Base-by-base conservation (phyloP, 225 moss, liverwort and hornwort species). In the Asterella californica region DNA sequence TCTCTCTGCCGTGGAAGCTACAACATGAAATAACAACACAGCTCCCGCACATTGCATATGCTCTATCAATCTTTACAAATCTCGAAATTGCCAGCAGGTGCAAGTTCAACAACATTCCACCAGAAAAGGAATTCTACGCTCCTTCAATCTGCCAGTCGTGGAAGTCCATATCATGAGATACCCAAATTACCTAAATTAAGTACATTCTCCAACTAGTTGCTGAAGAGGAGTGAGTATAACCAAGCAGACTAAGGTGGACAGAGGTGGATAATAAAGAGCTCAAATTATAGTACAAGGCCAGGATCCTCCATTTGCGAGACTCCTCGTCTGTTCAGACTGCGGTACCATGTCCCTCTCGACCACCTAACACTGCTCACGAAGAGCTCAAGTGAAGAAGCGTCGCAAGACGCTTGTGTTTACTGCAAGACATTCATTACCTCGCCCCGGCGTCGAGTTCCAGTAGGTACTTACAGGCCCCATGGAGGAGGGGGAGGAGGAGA, bases 401-500 rank as follows among this genome's bases (percentile, higher is more conserved):
- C 9, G 18, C 5, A 15, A 67, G 36, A 52, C 12, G 5, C 52
- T 12, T 52, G 52, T 33, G 67, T 8, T 61, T 27, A 27, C n/a
- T n/a, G 61, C 6, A 59, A 59, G 24, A 59, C 22, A 59, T 59
- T 21, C 6, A 25, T 15, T 59, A 21, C 22, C 18, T 59, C 59
- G 59, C 11, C 59, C 59, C 3, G 59, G 6, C 22, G 46, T 24
- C 70, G 36, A 38, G 22, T 14, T 70, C 48, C 25, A 50, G 2
- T 2, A 53, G 6, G 11, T 1, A 72, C 55, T 76, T 70, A 79
- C 24, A 84, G 86, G 10, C 6, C 36, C 81, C 78, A 83, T 73
- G 91, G 85, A 10, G 88, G 68, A 42, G 87, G 82, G 8, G 92
- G 90, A 21, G 88, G 91, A 50, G 91, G 82, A 15, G 83, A 65